Percentiles rank a stretch among this genome's conserved stretches.
Evolutionary conservation across 1,284 basidiomycete species (phyloP).

Genomic region (Microbotryum violaceum): DNA sequence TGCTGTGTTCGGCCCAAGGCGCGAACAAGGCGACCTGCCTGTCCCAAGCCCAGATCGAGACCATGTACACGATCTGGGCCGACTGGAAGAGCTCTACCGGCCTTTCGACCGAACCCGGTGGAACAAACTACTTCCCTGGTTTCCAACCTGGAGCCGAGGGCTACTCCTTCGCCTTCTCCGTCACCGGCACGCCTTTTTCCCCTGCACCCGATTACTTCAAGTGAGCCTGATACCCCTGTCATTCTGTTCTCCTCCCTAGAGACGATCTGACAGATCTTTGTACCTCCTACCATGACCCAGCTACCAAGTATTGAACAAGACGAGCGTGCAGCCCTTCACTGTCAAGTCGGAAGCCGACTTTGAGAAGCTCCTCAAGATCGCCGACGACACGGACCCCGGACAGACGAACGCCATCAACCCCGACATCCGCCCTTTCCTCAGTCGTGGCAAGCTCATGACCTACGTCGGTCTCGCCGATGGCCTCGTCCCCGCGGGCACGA

Average conservation of each 20-base stretch:
- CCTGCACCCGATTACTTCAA: conserved; percentile 18
- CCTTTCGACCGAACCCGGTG: background rate
- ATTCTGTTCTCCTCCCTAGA: no score
- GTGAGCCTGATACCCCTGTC: background rate
- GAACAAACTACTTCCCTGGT: conserved; percentile 24
- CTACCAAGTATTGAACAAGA: conserved; percentile 20
- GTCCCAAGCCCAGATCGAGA: conserved; percentile 16
- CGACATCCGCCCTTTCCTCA: conserved; percentile 29
- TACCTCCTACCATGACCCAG: background rate
- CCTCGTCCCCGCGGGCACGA: conserved; percentile 27
- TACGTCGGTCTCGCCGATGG: conserved; percentile 31
- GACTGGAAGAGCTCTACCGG: conserved; percentile 7
- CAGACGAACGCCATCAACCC: conserved; percentile 28
- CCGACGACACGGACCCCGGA: conserved; percentile 28
- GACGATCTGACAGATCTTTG: background rate
- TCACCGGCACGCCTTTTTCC: conserved; percentile 7
- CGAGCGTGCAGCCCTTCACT: conserved; percentile 5
- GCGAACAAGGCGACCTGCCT: conserved; percentile 24
- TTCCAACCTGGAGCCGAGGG: conserved; percentile 29
- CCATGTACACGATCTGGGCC: conserved; percentile 28
- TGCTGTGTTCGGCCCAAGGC: conserved; percentile 14
- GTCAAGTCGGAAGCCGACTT: conserved; percentile 13
- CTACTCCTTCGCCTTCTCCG: conserved; percentile 8
- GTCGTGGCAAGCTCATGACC: conserved; percentile 29
- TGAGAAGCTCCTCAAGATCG: conserved; percentile 16